Evolutionary conservation across 352 stramenopile genomes (phyloP), one percentile per base, ranked within the genome.

Genomic region (Albugo laibachii): DNA sequence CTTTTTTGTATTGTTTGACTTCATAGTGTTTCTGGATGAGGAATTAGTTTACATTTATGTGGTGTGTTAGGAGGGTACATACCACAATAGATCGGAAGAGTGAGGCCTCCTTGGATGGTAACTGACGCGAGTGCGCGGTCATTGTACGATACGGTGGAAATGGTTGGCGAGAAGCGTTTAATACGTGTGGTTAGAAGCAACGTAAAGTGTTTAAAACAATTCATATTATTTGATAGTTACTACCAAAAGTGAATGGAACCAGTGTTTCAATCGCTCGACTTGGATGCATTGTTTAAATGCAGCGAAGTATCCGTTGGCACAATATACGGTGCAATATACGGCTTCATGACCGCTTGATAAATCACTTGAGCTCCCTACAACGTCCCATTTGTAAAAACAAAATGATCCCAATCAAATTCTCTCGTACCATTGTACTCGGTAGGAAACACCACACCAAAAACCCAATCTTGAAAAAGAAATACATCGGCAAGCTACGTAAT

Each of bases 1-100:
- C 92, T 58, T 98, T 98, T 67, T 98, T 98, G 78, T 98, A 98
- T 59, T 97, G 85, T 64, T 98, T 99, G 38, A 75, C 80, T 67
- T 99, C 94, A 63, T 98, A 98, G 58, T 91, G 93, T 83, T 97
- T 97, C 70, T 84, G 56, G 19, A 11, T n/a, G 38, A 43, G 8
- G 8, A 8, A 19, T 24, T 10, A 24, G 16, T 24, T 43, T 43
- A 24, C 16, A n/a, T n/a, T 38, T 39, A 5, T 16, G 14, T 18
- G 10, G 13, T 15, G 27, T 3, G 6, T 31, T 27, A 47, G 1
- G 12, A 12, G 47, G 37, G 5, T 52, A 78, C 69, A 54, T 64
- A 88, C 78, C 54, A 97, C 78, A 35, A 97, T 92, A 53, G 82
- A 92, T 56, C 89, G 92, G 70, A 98, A 98, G 36, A 97, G 70